phyloP scores from a whole-genome alignment of 2,329 filamentous ascomycete species.

The Cladophialophora psammophila region DNA sequence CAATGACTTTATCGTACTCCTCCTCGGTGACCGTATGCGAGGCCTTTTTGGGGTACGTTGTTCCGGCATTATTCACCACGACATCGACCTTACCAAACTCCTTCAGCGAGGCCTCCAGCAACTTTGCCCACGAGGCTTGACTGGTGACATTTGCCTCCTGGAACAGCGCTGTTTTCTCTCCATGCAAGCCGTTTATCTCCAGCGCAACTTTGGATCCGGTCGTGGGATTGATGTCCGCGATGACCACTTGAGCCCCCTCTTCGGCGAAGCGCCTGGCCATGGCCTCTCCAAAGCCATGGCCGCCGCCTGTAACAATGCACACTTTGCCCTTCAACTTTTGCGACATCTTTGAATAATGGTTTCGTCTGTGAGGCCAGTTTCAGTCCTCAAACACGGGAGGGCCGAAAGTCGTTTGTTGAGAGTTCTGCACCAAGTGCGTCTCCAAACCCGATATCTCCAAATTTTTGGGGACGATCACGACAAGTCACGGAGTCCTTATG shows the following conservation, averaged over 20 bases:
- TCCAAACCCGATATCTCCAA: conserved; percentile 1
- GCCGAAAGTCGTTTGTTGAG: not conserved
- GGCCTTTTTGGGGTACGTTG: conserved; percentile 41
- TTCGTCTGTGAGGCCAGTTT: not conserved
- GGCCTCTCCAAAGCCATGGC: conserved; percentile 52
- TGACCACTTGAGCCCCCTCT: conserved; percentile 82
- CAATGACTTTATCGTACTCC: conserved; percentile 46
- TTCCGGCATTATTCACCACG: conserved; percentile 86
- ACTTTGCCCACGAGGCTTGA: conserved; percentile 41
- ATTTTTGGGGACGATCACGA: not conserved
- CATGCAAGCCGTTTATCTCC: conserved; percentile 66
- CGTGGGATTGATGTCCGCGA: conserved; percentile 83
- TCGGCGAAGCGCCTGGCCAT: conserved; percentile 70
- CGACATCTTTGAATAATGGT: not conserved
- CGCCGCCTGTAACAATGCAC: conserved; percentile 43
- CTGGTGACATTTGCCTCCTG: conserved; percentile 41
- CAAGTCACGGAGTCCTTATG: not conserved
- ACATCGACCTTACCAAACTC: conserved; percentile 80
- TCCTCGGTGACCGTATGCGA: conserved; percentile 41
- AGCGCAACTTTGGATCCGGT: conserved; percentile 74
- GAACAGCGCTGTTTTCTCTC: conserved; percentile 39
- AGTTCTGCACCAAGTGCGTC: not conserved
- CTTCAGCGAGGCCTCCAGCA: conserved; percentile 38
- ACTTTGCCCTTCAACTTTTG: conserved; percentile 18
- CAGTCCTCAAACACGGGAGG: not conserved